Evolutionary conservation across 2,329 filamentous ascomycete genomes (phyloP).

Genomic region (Fusarium aywerte): DNA sequence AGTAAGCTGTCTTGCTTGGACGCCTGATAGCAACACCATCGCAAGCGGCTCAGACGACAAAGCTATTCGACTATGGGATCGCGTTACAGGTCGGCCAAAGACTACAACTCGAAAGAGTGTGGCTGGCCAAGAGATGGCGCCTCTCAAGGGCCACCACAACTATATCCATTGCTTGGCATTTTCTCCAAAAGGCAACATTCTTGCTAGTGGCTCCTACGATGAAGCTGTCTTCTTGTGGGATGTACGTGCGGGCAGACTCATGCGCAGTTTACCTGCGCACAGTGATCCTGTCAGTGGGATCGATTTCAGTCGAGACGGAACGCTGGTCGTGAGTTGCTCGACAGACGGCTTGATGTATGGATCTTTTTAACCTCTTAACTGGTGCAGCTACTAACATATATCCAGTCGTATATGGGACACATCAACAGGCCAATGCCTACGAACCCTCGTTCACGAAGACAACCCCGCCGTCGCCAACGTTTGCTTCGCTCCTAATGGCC

Average conservation of each 20-base stretch:
- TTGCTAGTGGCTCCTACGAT: slow-evolving; percentile 95
- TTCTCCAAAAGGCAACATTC: slow-evolving; percentile 97
- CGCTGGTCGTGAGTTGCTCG: slow-evolving; percentile 89
- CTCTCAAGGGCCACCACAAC: slow-evolving; percentile 89
- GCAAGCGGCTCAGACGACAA: slow-evolving; percentile 97
- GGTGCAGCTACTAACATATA: slow-evolving; percentile 26
- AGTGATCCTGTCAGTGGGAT: slow-evolving; percentile 95
- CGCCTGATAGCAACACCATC: slow-evolving; percentile 85
- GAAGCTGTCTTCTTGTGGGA: slow-evolving; percentile 99
- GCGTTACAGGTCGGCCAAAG: slow-evolving; percentile 68
- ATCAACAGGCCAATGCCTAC: slow-evolving; percentile 90
- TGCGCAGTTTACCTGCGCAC: slow-evolving; percentile 92
- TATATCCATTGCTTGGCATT: slow-evolving; percentile 96
- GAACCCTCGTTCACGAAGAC: slow-evolving; percentile 95
- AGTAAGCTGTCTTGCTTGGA: slow-evolving; percentile 93
- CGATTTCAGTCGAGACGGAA: slow-evolving; percentile 92
- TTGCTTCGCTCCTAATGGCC: slow-evolving; percentile 93
- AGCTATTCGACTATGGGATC: slow-evolving; percentile 91
- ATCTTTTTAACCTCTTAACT: background rate
- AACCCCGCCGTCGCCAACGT: slow-evolving; percentile 90
- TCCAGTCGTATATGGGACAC: slow-evolving; percentile 91
- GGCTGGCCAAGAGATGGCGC: slow-evolving; percentile 58
- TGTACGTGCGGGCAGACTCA: slow-evolving; percentile 84
- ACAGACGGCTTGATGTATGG: slow-evolving; percentile 87
- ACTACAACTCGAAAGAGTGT: slow-evolving; percentile 55